These are phyloP conservation scores for Beauveria sp. DNA, from an alignment of 2,329 filamentous ascomycete genomes.

Conservation along the genomic window DNA sequence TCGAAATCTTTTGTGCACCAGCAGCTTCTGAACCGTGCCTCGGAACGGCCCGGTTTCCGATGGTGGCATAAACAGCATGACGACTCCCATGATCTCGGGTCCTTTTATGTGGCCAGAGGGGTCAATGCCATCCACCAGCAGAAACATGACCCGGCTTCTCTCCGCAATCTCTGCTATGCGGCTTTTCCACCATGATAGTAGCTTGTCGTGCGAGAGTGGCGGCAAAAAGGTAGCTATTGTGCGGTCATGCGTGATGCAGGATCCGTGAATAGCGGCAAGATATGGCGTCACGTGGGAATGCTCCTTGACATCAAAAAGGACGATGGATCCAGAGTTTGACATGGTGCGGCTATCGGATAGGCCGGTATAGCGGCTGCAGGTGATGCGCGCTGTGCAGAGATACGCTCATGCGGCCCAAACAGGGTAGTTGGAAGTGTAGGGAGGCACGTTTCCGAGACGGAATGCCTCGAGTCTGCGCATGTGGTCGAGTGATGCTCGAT, in stretches of 20 bases:
- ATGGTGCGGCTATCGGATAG: constrained; percentile 14
- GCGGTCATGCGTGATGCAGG: constrained; percentile 50
- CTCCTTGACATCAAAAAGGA: constrained; percentile 34
- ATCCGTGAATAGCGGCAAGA: constrained; percentile 49
- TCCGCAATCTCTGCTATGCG: constrained; percentile 38
- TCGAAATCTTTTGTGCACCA: constrained; percentile 45
- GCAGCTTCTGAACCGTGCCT: constrained; percentile 48
- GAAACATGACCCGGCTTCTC: constrained; percentile 42
- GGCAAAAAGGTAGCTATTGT: constrained; percentile 52
- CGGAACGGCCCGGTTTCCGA: constrained; percentile 50
- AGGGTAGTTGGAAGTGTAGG: not conserved
- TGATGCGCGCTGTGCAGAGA: not conserved
- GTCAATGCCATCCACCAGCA: constrained; percentile 36
- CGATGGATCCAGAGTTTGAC: constrained; percentile 27
- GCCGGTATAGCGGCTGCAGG: not conserved
- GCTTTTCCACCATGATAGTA: constrained; percentile 50
- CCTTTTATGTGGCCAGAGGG: constrained; percentile 29
- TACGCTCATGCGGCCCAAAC: no score
- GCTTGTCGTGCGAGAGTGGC: constrained; percentile 48
- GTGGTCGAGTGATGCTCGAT: not conserved
- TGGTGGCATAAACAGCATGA: constrained; percentile 43
- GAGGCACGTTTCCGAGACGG: not conserved
- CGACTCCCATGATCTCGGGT: constrained; percentile 45
- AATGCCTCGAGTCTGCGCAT: not conserved
- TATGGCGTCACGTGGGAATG: constrained; percentile 48